Evolutionary conservation across 2,329 filamentous ascomycete species (phyloP).

Genomic region (Venturiaceae sp.): DNA sequence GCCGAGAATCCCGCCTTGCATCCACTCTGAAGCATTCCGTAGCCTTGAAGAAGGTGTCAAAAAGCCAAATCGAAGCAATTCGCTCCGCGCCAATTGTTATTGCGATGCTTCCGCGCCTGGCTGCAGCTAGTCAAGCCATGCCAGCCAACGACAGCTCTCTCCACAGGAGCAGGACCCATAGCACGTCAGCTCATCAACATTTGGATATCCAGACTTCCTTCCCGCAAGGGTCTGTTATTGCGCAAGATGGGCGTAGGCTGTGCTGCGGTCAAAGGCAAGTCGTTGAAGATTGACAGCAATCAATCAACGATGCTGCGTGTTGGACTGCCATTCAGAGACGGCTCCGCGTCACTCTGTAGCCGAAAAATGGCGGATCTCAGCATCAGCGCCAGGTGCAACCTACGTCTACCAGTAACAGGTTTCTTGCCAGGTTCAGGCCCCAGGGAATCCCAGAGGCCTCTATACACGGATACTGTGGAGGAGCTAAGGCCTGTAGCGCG

Average conservation of each 20-base stretch:
- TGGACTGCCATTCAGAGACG: not conserved
- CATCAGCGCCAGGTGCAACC: not conserved
- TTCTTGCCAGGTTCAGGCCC: not conserved
- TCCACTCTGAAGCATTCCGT: no score
- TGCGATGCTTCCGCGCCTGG: not conserved
- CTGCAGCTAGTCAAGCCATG: not conserved
- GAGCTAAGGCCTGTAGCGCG: not conserved
- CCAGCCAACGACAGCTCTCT: not conserved
- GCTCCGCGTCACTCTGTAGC: not conserved
- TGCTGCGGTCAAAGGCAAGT: not conserved
- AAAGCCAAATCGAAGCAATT: not conserved
- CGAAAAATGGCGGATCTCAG: not conserved
- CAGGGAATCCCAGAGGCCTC: not conserved
- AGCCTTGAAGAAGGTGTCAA: no score
- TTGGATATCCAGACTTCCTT: not conserved
- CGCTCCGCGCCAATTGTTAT: not conserved
- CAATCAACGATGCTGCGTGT: not conserved
- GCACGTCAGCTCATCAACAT: not conserved
- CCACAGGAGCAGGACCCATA: not conserved
- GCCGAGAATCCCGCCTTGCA: not conserved
- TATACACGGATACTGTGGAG: not conserved
- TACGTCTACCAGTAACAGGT: not conserved
- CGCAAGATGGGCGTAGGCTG: not conserved
- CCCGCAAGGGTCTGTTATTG: not conserved
- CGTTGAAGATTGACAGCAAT: conserved; percentile 1